phyloP scores from a whole-genome alignment of 2,329 filamentous ascomycete species.

The Phialemonium atrogriseum region DNA sequence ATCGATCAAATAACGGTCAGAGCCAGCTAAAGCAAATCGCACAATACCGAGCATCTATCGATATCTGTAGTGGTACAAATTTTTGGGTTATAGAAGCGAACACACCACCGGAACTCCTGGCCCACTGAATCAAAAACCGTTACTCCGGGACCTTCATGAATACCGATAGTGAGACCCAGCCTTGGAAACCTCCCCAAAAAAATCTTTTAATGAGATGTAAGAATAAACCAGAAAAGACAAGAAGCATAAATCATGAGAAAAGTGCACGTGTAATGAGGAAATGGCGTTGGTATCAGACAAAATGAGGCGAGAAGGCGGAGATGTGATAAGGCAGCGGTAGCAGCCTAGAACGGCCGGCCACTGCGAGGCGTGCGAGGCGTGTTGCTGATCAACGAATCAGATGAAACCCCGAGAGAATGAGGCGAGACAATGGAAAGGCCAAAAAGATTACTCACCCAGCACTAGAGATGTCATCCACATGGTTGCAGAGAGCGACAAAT shows the following conservation, averaged over 20 bases:
- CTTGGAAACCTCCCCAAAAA: too few relatives aligned
- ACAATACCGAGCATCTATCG: too few relatives aligned
- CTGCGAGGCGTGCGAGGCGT: slow-evolving; percentile 38
- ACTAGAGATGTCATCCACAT: slow-evolving; percentile 63
- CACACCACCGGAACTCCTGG: too few relatives aligned
- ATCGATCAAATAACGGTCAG: too few relatives aligned
- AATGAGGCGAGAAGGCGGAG: slow-evolving; percentile 3
- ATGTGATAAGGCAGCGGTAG: slow-evolving; percentile 4
- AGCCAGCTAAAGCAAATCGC: too few relatives aligned
- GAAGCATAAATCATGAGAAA: slow-evolving; percentile 1
- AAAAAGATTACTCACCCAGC: slow-evolving; percentile 36
- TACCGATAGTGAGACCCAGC: too few relatives aligned
- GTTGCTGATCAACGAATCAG: slow-evolving; percentile 14
- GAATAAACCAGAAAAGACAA: slow-evolving; percentile 2
- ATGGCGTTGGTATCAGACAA: slow-evolving; percentile 2
- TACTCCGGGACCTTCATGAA: too few relatives aligned
- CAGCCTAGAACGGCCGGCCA: slow-evolving; percentile 30
- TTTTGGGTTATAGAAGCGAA: too few relatives aligned
- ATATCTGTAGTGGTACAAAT: too few relatives aligned
- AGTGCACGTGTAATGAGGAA: too few relatives aligned
- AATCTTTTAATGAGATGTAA: slow-evolving; percentile 3
- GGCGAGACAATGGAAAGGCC: neutral
- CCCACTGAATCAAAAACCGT: too few relatives aligned
- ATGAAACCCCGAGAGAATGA: slow-evolving; percentile 1
- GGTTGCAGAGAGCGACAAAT: slow-evolving; percentile 88